These are phyloP conservation scores for Mucor racemosus DNA, from an alignment of 371 early-diverging fungal species.

Conservation along the genomic window DNA sequence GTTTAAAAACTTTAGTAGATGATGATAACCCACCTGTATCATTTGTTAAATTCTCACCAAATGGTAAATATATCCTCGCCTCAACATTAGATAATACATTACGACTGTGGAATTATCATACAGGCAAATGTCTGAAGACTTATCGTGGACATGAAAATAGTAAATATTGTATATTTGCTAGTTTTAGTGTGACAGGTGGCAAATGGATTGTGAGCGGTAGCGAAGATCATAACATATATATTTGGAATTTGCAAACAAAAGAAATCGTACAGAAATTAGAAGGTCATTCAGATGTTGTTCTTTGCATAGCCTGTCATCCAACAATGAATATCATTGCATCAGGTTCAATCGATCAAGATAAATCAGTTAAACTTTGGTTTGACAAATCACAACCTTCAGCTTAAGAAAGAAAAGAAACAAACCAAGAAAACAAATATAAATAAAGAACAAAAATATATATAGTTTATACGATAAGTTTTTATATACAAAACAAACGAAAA, in stretches of 20 bases:
- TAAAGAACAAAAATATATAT: neutral
- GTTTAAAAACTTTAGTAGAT: conserved; percentile 93
- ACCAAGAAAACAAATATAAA: neutral
- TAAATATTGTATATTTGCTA: conserved; percentile 91
- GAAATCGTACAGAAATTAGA: conserved; percentile 92
- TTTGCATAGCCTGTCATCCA: conserved; percentile 96
- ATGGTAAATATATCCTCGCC: conserved; percentile 97
- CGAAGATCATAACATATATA: conserved; percentile 90
- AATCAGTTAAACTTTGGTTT: conserved; percentile 89
- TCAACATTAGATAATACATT: conserved; percentile 92
- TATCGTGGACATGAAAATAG: conserved; percentile 92
- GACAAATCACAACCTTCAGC: conserved; percentile 48
- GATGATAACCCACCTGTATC: conserved; percentile 96
- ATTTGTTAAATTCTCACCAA: conserved; percentile 97
- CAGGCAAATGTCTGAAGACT: conserved; percentile 92
- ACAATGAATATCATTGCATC: conserved; percentile 94
- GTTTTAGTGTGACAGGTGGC: conserved; percentile 92
- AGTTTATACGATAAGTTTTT: neutral
- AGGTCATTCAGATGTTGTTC: conserved; percentile 92
- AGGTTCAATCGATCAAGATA: conserved; percentile 90
- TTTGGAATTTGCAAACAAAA: conserved; percentile 96
- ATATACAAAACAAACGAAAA: conserved; percentile 1
- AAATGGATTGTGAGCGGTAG: conserved; percentile 97
- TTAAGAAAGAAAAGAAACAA: conserved; percentile 8
- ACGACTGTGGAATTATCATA: conserved; percentile 93